Percentiles rank a stretch among this genome's conserved stretches.
These are phyloP conservation scores for Salix arbutifolia DNA, from an alignment of 345 rosid genomes.

Conservation along the genomic window DNA sequence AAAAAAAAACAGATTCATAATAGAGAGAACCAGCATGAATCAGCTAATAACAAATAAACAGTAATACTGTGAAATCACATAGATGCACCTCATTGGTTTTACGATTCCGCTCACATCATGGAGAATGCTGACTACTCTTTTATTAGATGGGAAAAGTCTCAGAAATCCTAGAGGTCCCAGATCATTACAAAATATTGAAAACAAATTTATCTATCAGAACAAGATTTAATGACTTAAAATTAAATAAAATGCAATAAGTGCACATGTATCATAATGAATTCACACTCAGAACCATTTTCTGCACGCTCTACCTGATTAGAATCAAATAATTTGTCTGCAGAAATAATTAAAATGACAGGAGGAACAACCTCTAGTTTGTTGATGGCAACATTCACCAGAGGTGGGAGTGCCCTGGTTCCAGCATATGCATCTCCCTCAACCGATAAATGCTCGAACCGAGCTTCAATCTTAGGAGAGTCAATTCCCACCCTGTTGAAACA, in stretches of 20 bases:
- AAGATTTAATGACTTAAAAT: neutral
- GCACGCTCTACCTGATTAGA: neutral
- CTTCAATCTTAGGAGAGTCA: constrained; percentile 49
- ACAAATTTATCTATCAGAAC: neutral
- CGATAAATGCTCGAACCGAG: constrained; percentile 39
- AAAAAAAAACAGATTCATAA: neutral
- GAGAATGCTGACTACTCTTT: constrained; percentile 41
- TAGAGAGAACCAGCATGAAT: neutral
- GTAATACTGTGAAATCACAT: neutral
- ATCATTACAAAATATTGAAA: constrained; percentile 4
- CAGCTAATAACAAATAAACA: too few relatives aligned
- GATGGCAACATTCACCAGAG: constrained; percentile 37
- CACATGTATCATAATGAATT: neutral
- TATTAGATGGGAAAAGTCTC: constrained; percentile 43
- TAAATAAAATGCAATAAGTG: neutral
- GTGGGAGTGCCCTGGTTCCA: constrained; percentile 56
- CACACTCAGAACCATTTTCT: neutral
- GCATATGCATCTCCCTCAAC: constrained; percentile 54
- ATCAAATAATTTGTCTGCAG: neutral
- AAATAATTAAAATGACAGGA: neutral
- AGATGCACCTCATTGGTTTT: constrained; percentile 47
- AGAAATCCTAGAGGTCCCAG: constrained; percentile 40
- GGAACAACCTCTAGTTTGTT: constrained; percentile 40
- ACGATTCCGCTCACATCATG: constrained; percentile 39
- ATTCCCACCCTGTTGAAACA: constrained; percentile 43